Percentiles rank a stretch among this genome's conserved stretches.
phyloP scores from a whole-genome alignment of 1,139 yeast genomes.

The Geotrichum candidum region DNA sequence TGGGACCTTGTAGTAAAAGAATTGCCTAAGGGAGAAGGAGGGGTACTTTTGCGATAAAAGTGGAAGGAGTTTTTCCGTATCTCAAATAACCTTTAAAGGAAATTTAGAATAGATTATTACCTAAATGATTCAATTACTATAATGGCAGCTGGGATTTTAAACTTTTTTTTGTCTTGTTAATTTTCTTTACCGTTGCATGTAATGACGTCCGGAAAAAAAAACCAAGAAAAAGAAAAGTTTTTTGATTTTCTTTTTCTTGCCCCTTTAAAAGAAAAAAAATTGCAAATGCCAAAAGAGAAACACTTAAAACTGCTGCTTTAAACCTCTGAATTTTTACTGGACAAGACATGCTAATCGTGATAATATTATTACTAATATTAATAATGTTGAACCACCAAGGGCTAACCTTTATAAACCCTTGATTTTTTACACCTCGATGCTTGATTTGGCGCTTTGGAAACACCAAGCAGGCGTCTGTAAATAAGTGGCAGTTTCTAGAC shows the following conservation, averaged over 20 bases:
- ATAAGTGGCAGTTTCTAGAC: neutral
- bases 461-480: neutral
- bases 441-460: neutral
- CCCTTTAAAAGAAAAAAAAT: neutral
- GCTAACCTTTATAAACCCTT: neutral
- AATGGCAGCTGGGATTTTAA: neutral
- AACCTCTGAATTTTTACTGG: no score
- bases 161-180: neutral
- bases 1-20: neutral
- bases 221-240: neutral
- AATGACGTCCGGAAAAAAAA: neutral
- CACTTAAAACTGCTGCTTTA: no score
- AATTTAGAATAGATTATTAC: neutral
- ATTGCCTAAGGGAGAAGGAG: slow-evolving; percentile 1
- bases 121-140: neutral
- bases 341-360: neutral
- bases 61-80: neutral
- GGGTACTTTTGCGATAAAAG: slow-evolving; percentile 1
- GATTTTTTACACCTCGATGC: neutral
- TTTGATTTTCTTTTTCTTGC: neutral
- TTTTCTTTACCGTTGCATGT: neutral
- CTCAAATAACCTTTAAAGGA: neutral
- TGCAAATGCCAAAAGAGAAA: neutral
- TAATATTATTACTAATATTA: neutral
- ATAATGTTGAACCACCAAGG: neutral